Evolutionary conservation across 257 asterid genomes (phyloP).

Genomic region (Lycium barbarum): DNA sequence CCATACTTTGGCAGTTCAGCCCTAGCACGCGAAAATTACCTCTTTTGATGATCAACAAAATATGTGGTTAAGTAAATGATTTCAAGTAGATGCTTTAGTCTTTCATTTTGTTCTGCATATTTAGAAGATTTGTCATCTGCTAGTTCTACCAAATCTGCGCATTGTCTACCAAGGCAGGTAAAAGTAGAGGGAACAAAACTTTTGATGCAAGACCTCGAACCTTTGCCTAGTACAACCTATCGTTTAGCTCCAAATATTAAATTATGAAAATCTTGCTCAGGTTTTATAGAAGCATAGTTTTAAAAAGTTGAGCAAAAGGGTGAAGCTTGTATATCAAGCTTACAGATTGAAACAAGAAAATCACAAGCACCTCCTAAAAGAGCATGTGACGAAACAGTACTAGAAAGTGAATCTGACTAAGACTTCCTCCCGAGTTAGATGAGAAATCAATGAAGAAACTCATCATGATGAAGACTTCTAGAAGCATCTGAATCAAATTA

Average conservation of each 20-base stretch:
- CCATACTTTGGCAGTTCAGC: background rate
- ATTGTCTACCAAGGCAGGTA: background rate
- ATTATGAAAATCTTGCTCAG: background rate
- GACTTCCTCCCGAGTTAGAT: background rate
- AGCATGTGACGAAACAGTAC: background rate
- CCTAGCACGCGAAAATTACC: background rate
- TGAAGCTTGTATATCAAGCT: slow-evolving; percentile 3
- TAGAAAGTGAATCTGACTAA: background rate
- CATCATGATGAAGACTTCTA: background rate
- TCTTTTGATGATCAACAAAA: background rate
- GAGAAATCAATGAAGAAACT: background rate
- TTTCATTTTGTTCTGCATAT: background rate
- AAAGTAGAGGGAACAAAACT: background rate
- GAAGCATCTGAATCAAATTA: slow-evolving; percentile 4
- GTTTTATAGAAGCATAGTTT: background rate
- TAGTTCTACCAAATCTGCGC: background rate
- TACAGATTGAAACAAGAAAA: background rate
- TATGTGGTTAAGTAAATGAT: background rate
- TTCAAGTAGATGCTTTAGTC: background rate
- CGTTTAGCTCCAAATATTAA: background rate
- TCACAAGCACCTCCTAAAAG: background rate
- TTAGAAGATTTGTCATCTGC: background rate
- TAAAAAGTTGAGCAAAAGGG: background rate
- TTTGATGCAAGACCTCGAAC: background rate
- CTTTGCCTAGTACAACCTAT: slow-evolving; percentile 11